Percentiles rank a stretch among this genome's conserved stretches.
phyloP scores from a whole-genome alignment of 2,329 filamentous ascomycete genomes.

The Fusarium torreyae region DNA sequence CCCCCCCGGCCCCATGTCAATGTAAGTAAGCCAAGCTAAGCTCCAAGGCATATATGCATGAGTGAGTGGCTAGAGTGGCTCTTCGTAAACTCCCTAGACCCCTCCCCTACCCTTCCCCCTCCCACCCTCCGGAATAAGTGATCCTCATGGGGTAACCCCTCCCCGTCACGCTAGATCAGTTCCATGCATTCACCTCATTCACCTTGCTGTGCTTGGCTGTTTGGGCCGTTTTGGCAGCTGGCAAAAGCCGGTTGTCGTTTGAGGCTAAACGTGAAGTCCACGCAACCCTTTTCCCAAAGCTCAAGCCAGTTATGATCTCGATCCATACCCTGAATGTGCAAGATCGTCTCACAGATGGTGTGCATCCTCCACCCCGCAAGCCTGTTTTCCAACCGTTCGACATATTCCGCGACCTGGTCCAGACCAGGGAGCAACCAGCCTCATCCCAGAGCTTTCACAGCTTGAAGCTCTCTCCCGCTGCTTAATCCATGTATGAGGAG shows the following conservation, averaged over 20 bases:
- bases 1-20: slow-evolving; percentile 30
- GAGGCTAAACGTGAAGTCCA: slow-evolving; percentile 15
- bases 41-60: slow-evolving; percentile 23
- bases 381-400: slow-evolving; percentile 37
- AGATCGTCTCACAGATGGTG: slow-evolving; percentile 39
- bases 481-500: slow-evolving; percentile 30
- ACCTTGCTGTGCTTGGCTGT: not conserved
- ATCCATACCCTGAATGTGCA: slow-evolving; percentile 36
- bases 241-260: slow-evolving; percentile 16
- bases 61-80: slow-evolving; percentile 19
- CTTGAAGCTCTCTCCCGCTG: slow-evolving; percentile 27
- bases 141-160: slow-evolving; percentile 46
- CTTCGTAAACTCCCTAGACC: not conserved
- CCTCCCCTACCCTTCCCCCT: slow-evolving; percentile 15
- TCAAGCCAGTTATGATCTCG: slow-evolving; percentile 41
- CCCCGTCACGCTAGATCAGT: slow-evolving; percentile 41
- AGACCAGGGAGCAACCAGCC: slow-evolving; percentile 24
- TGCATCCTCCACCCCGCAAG: slow-evolving; percentile 41
- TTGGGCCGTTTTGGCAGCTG: slow-evolving; percentile 6
- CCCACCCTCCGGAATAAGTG: slow-evolving; percentile 38
- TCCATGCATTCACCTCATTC: slow-evolving; percentile 10
- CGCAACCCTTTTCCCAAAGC: slow-evolving; percentile 30
- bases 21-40: slow-evolving; percentile 20
- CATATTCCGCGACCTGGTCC: slow-evolving; percentile 11
- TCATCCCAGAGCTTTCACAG: slow-evolving; percentile 30